Evolutionary conservation across 2,329 filamentous ascomycete species (phyloP), one percentile per base, ranked within the genome.

Genomic region (Microdochium trichocladiopsis): DNA sequence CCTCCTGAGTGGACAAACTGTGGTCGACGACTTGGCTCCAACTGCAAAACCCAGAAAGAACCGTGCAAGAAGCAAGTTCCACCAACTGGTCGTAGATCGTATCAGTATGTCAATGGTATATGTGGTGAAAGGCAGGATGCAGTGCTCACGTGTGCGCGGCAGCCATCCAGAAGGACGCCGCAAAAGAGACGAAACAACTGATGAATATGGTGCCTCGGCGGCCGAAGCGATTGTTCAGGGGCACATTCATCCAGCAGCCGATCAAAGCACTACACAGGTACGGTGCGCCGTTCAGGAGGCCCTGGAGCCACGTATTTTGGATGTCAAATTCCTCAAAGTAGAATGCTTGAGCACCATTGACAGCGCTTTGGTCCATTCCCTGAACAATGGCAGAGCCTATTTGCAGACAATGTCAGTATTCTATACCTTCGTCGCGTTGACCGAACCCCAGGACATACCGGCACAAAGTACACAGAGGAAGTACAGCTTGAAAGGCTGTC

Each of bases 161-260:
- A 2, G 67, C 69, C 55, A 76, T 72, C 68, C 74, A 76, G 57
- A 82, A 77, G 56, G 77, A 78, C 16, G 80, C 72, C 2, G 75
- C 53, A 14, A 77, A 74, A 0, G 83, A 84, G 57, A 89, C 75
- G 25, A 79, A 67, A 58, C 86, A 88, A 6, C 84, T 81, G 33
- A 88, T 71, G 63, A 88, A 88, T 49, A 89, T 83, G 2, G 84
- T 88, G 12, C 87, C 86, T 2, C 86, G 77, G 49, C 87, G 81
- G 12, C 87, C 88, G 56, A 90, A 85, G 55, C 63, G 72, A 52
- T 83, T 79, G 68, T 90, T 90, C 66, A 90, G 77, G 1, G 87
- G 87, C 36, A 84, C 82, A 0, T 85, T 89, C 48, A 86, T 72
- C 87, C 87, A 90, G 67, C 86, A 90, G 21, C 86, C 84, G 48